Percentiles rank a stretch among this genome's conserved stretches.
Conservation (phyloP, 352 stramenopile species). For the Phytophthora parvispora region DNA sequence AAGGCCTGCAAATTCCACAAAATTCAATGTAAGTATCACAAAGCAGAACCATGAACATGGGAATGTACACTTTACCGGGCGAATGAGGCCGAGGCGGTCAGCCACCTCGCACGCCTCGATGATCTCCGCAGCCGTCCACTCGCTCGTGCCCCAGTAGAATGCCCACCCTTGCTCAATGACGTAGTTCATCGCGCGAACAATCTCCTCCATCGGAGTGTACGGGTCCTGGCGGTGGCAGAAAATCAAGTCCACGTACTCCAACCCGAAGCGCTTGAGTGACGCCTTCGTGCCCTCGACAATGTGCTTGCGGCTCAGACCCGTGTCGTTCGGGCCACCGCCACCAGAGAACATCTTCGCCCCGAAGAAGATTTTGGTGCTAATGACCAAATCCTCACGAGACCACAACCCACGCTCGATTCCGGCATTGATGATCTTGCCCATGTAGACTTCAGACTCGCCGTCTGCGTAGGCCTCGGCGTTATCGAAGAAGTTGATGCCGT, state of each 20-base stretch:
- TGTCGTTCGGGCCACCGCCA: constrained; percentile 29
- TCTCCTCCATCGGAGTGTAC: constrained; percentile 64
- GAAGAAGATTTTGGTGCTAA: constrained; percentile 34
- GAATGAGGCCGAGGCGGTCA: constrained; percentile 49
- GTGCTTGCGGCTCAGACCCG: constrained; percentile 43
- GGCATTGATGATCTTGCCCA: constrained; percentile 56
- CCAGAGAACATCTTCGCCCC: constrained; percentile 8
- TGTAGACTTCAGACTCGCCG: constrained; percentile 52
- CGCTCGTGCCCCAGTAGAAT: constrained; percentile 76
- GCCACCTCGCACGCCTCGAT: constrained; percentile 66
- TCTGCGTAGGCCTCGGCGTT: constrained; percentile 59
- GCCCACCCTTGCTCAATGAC: constrained; percentile 63
- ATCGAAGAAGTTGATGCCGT: constrained; percentile 74
- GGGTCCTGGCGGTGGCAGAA: constrained; percentile 65
- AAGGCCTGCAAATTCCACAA: constrained; percentile 32
- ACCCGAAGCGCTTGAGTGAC: constrained; percentile 49
- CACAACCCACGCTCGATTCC: constrained; percentile 46
- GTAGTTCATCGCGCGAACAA: constrained; percentile 66
- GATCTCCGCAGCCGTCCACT: constrained; percentile 73
- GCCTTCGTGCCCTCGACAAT: constrained; percentile 51
- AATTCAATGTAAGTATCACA: neutral
- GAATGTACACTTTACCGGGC: constrained; percentile 33
- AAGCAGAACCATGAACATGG: neutral
- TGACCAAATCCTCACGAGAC: constrained; percentile 57
- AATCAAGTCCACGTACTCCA: constrained; percentile 65